These are phyloP conservation scores for Auricularia sp. DNA, from an alignment of 768 basidiomycete genomes.

Conservation along the genomic window DNA sequence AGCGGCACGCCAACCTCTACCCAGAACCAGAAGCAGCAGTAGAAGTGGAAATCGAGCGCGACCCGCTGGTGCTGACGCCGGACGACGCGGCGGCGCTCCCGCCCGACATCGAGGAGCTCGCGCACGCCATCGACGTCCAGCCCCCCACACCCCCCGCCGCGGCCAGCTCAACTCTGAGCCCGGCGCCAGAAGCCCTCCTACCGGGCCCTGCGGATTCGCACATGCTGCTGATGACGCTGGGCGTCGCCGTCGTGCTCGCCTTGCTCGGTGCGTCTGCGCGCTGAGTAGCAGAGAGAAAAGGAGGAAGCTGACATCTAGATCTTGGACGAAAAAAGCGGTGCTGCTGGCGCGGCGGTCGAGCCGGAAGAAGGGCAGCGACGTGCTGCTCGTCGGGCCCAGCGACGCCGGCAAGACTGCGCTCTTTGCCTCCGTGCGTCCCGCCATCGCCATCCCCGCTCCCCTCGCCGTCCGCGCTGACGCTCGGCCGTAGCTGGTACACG, in stretches of 20 bases:
- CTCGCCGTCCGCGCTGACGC: too few relatives aligned
- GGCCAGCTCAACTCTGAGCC: neutral
- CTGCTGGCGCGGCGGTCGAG: constrained; percentile 34
- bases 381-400: constrained; percentile 66
- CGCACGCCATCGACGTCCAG: neutral
- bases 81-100: neutral
- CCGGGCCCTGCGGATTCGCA: neutral
- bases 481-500: constrained; percentile 36
- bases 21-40: neutral
- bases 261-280: neutral
- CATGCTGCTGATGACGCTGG: neutral
- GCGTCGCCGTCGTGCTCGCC: neutral
- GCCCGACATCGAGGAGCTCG: neutral
- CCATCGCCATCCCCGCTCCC: too few relatives aligned
- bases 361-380: constrained; percentile 39
- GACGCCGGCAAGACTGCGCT: constrained; percentile 79
- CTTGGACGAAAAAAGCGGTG: constrained; percentile 9
- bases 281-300: neutral
- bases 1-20: neutral
- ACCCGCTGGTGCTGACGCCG: neutral
- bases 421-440: constrained; percentile 32
- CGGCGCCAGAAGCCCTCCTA: neutral
- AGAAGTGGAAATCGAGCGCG: neutral
- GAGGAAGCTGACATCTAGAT: neutral
- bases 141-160: neutral